These are phyloP conservation scores for Clitocybe nebularis DNA, from an alignment of 1,284 basidiomycete species.

Conservation along the genomic window DNA sequence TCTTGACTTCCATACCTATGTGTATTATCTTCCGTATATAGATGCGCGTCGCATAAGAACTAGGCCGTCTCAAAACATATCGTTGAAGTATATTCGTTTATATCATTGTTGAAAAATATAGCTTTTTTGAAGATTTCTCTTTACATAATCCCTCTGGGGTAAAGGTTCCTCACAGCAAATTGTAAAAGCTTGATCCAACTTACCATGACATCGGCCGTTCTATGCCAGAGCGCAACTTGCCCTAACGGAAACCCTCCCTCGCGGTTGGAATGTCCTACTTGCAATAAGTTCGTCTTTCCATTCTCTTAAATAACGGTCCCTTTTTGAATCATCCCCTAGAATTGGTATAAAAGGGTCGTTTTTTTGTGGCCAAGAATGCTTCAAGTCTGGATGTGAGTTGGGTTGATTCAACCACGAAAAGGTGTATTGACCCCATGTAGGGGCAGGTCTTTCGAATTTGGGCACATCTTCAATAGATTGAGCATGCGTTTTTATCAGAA, in stretches of 20 bases:
- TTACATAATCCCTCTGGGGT: too few relatives aligned
- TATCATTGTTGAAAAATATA: too few relatives aligned
- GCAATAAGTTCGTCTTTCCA: constrained; percentile 59
- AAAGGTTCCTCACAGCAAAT: too few relatives aligned
- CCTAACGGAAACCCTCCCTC: constrained; percentile 75
- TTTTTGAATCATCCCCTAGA: constrained; percentile 33
- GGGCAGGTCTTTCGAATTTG: constrained; percentile 16
- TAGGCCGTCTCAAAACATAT: too few relatives aligned
- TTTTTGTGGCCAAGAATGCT: constrained; percentile 84
- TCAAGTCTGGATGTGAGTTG: constrained; percentile 76
- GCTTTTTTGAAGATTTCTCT: too few relatives aligned
- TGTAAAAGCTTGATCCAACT: too few relatives aligned
- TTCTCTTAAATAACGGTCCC: neutral
- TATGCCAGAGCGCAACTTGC: constrained; percentile 68
- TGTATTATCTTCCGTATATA: neutral
- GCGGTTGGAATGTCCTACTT: constrained; percentile 76
- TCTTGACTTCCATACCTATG: neutral
- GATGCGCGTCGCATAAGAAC: neutral
- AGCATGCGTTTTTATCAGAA: constrained; percentile 46
- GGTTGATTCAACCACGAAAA: neutral
- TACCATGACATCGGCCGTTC: constrained; percentile 23
- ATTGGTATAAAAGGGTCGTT: constrained; percentile 78
- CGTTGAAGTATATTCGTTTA: too few relatives aligned
- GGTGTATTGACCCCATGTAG: constrained; percentile 10
- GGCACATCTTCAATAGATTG: constrained; percentile 1